Conservation (phyloP, 768 basidiomycete genomes). For the Lentinus brumalis region DNA sequence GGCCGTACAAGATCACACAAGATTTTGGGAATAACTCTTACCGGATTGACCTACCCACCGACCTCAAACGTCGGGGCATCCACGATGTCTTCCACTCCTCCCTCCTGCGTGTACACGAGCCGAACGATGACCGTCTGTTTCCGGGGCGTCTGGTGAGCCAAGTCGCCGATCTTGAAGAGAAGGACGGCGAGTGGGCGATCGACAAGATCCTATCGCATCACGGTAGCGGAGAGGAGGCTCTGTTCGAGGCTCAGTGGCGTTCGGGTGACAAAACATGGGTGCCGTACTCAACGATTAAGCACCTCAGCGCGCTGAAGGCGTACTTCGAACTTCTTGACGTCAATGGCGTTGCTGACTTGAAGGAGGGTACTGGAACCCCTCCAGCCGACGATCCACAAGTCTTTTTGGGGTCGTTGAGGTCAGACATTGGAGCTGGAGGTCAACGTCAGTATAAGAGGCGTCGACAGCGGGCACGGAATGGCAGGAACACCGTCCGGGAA, state of each 20-base stretch:
- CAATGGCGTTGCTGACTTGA: not conserved
- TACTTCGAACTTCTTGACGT: slow-evolving; percentile 30
- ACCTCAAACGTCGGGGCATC: slow-evolving; percentile 29
- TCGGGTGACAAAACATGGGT: slow-evolving; percentile 39
- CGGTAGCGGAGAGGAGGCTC: slow-evolving; percentile 26
- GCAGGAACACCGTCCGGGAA: no score
- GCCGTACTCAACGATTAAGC: slow-evolving; percentile 26
- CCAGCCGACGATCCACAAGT: not conserved
- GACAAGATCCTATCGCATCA: slow-evolving; percentile 28
- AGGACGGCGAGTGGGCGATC: slow-evolving; percentile 30
- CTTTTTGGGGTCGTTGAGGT: no score
- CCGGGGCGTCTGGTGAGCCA: slow-evolving; percentile 32
- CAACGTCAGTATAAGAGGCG: no score
- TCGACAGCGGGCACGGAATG: no score
- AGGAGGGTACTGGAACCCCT: not conserved
- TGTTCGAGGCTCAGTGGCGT: slow-evolving; percentile 37
- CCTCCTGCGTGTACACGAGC: slow-evolving; percentile 30
- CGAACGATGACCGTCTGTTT: slow-evolving; percentile 38
- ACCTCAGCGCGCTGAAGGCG: slow-evolving; percentile 20
- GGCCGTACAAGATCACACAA: slow-evolving; percentile 36
- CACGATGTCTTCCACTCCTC: slow-evolving; percentile 39
- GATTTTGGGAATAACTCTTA: slow-evolving; percentile 27
- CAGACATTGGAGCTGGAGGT: no score
- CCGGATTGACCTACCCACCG: slow-evolving; percentile 31
- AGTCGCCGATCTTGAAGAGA: slow-evolving; percentile 22